Evolutionary conservation across 2,329 filamentous ascomycete genomes (phyloP).

Genomic region (Penicillium brasilianum): DNA sequence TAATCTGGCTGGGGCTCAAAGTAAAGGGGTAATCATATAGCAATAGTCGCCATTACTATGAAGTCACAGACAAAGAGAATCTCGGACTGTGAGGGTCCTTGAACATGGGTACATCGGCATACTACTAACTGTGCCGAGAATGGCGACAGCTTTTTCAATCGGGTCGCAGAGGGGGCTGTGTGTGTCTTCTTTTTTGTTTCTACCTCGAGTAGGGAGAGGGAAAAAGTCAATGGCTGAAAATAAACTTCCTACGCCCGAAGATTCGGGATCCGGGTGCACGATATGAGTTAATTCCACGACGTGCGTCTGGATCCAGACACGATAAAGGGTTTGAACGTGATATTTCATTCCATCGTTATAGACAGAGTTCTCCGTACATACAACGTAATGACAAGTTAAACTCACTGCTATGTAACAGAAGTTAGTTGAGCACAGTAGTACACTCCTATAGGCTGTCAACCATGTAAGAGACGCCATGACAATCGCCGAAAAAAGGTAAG

Average conservation of each 20-base stretch:
- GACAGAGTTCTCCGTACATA: background rate
- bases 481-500: background rate
- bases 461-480: background rate
- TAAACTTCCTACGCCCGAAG: slow-evolving; percentile 3
- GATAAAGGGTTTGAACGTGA: background rate
- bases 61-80: background rate
- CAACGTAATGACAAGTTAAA: background rate
- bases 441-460: background rate
- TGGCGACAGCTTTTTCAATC: background rate
- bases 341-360: background rate
- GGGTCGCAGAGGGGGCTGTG: slow-evolving; percentile 3
- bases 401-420: background rate
- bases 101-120: background rate
- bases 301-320: background rate
- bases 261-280: slow-evolving; percentile 3
- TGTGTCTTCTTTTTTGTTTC: background rate
- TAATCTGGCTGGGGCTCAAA: background rate
- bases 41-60: background rate
- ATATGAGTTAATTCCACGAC: slow-evolving; percentile 6
- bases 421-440: background rate
- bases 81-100: background rate
- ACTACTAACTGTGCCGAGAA: background rate
- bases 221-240: slow-evolving; percentile 1
- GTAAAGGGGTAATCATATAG: background rate
- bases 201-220: background rate